These are phyloP conservation scores for Podaxis rugospora DNA, from an alignment of 768 basidiomycete genomes.

Conservation along the genomic window DNA sequence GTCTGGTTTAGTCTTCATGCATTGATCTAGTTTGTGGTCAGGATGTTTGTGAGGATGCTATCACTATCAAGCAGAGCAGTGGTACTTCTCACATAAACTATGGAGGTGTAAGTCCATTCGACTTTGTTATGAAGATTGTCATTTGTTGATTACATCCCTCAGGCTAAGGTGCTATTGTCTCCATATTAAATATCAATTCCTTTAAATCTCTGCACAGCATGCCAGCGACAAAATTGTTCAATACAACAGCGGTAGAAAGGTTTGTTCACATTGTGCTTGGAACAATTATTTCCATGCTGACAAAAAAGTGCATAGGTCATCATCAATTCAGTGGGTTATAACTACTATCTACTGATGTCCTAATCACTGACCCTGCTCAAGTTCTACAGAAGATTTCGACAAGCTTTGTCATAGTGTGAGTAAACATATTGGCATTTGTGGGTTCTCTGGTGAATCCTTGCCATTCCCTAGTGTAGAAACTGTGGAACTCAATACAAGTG, in stretches of 20 bases:
- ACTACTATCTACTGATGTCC: not conserved
- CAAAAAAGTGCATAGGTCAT: slow-evolving; percentile 19
- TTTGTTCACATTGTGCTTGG: not conserved
- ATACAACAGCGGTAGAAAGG: slow-evolving; percentile 32
- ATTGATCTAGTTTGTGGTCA: slow-evolving; percentile 1
- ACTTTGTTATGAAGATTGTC: not conserved
- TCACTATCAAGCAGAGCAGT: slow-evolving; percentile 36
- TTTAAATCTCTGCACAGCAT: slow-evolving; percentile 16
- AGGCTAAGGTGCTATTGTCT: slow-evolving; percentile 24
- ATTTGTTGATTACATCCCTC: not conserved
- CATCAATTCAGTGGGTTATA: slow-evolving; percentile 28
- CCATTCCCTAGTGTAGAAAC: slow-evolving; percentile 24
- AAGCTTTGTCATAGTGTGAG: slow-evolving; percentile 29
- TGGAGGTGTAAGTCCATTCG: slow-evolving; percentile 26
- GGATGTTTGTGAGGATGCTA: slow-evolving; percentile 36
- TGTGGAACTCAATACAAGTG: slow-evolving; percentile 27
- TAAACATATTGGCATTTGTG: not conserved
- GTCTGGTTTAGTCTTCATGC: not conserved
- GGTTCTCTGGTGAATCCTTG: slow-evolving; percentile 4
- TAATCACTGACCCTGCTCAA: slow-evolving; percentile 5
- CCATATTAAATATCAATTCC: too few relatives aligned
- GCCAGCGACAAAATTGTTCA: slow-evolving; percentile 33
- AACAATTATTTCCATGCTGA: not conserved
- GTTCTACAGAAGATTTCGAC: slow-evolving; percentile 39
- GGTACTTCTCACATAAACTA: slow-evolving; percentile 33